Conservation (phyloP, 352 stramenopile genomes). For the Phytopythium aichiense region DNA sequence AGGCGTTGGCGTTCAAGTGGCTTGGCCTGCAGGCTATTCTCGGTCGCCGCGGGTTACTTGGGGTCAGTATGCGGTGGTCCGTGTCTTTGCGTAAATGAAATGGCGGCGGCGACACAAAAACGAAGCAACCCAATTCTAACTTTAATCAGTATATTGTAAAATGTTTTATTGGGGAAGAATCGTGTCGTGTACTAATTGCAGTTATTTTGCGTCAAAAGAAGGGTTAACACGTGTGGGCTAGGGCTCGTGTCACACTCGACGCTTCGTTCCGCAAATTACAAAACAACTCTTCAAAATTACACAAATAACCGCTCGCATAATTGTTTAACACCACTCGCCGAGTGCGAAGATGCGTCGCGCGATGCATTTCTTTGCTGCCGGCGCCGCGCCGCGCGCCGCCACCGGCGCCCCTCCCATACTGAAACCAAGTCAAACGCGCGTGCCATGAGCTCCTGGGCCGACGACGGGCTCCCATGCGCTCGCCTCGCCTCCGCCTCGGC, state of each 20-base stretch:
- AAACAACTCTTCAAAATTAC: background rate
- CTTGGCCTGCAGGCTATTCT: too few relatives aligned
- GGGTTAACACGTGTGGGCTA: background rate
- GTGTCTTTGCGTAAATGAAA: slow-evolving; percentile 11
- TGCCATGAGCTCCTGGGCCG: background rate
- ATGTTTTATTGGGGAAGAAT: background rate
- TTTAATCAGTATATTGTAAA: too few relatives aligned
- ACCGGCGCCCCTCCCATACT: background rate
- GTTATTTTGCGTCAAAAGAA: background rate
- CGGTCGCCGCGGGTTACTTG: too few relatives aligned
- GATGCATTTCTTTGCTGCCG: slow-evolving; percentile 46
- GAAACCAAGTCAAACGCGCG: background rate
- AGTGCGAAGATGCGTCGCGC: slow-evolving; percentile 3
- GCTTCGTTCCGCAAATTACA: background rate
- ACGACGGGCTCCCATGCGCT: background rate
- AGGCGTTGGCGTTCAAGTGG: too few relatives aligned
- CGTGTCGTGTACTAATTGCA: background rate
- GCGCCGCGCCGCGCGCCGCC: slow-evolving; percentile 1
- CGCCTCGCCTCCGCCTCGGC: too few relatives aligned
- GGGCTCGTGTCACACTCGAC: background rate
- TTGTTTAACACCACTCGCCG: slow-evolving; percentile 6
- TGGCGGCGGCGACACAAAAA: background rate
- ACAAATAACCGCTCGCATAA: background rate
- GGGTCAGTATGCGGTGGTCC: background rate
- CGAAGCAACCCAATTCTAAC: too few relatives aligned